Base-by-base conservation (phyloP, 805 yeast genomes). In the Suhomyces prunicola region DNA sequence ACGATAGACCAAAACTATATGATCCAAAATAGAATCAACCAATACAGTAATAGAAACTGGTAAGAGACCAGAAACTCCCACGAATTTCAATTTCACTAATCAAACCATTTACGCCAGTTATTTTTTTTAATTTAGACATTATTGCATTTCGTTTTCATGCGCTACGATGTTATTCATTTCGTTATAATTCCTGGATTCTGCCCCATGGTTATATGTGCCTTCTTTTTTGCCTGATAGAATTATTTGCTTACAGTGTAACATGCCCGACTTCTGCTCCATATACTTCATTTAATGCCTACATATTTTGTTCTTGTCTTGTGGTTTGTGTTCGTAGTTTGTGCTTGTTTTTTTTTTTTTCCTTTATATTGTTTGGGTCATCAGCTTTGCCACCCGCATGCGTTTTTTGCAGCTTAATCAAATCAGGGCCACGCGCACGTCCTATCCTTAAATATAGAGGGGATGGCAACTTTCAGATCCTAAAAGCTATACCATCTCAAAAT, bases 21-120 rank as follows among this genome's bases (percentile, higher is more conserved):
- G 47, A 47, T 54, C 48, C 57, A 54, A 45, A 52, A 54, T 36
- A 54, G 57, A 27, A 51, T 49, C 41, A 54, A 48, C 36, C 57
- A 54, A 45, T 54, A 49, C 40, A 42, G 50, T 35, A 54, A 54
- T 36, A 51, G 57, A 50, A 52, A 54, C 55, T 54, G 57, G 57
- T 54, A 45, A 51, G 36, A 33, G 36, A 15, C 17, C 36, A 33
- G n/a, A 15, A 22, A 23, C 19, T 5, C 15, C 15, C 15, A n/a
- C 15, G 3, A 2, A 13, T 33, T 13, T 33, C 36, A 33, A 13
- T 33, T 33, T 33, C 36, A 13, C 36, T 33, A 33, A 33, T 33
- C 13, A 13, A 19, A 19, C 19, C 19, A 13, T 13, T 33, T 33
- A 33, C 19, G 19, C 19, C 19, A 19, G 19, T 19, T n/a, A n/a